Base-by-base conservation (phyloP, 2,329 filamentous ascomycete species). In the Venturia oleaginea region DNA sequence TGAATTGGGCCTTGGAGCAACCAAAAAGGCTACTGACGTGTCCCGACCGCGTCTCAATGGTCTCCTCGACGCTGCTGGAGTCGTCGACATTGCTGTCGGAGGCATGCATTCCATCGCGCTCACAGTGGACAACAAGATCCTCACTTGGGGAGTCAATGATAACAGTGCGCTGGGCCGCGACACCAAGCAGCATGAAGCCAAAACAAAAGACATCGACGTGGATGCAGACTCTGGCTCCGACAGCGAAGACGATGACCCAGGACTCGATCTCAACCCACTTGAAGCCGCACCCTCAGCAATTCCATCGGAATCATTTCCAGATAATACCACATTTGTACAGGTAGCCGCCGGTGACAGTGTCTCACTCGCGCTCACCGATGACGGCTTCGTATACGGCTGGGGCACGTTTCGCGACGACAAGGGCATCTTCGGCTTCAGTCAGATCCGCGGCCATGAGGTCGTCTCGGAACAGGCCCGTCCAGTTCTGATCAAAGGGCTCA, bases 101-200 rank as follows among this genome's bases (percentile, higher is more conserved):
- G 90, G 90, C 65, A 93, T 95, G 90, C 91, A 95, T 76, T 86
- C 83, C 62, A 80, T 89, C 67, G 90, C 87, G 3, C 78, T 94
- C 62, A 93, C 91, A 61, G 83, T 86, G 69, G 88, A 93, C 74
- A 91, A 92, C 79, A 87, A 86, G 76, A 89, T 95, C 69, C 78
- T 91, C 63, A 92, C 89, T 34, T 95, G 91, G 91, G 91, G 91
- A 63, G 90, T 94, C 69, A 94, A 94, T 72, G 91, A 95, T 72
- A 86, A 92, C 71, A 88, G 89, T 67, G 89, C 91, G 10, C 82
- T 95, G 43, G 91, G 91, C 51, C 83, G 91, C 71, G 84, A 90
- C 72, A 92, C 89, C 3, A 57, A 57, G 19, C 30, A 57, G 19
- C 30, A 57, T 22, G 78, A 77, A 15, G 32, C 54, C 30, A 46